Evolutionary conservation across 805 yeast species (phyloP).

Genomic region (Priceomyces melissophilus): DNA sequence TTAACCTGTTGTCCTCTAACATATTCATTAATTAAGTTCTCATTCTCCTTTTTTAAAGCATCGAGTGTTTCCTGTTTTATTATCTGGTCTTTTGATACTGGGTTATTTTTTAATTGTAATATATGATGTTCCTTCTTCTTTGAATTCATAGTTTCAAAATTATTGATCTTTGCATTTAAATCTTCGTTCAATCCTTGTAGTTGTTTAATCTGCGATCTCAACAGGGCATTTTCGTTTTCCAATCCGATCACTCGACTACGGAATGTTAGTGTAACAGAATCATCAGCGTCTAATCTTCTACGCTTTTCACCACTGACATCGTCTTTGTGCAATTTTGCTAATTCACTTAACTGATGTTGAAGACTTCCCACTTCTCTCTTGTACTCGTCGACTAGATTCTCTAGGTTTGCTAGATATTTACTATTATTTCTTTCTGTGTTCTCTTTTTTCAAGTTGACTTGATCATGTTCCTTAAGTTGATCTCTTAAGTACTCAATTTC

Average conservation of each 20-base stretch:
- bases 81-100: constrained; percentile 59
- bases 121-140: constrained; percentile 38
- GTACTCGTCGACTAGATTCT: constrained; percentile 52
- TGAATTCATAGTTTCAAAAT: constrained; percentile 16
- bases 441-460: constrained; percentile 20
- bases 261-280: constrained; percentile 8
- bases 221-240: constrained; percentile 39
- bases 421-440: constrained; percentile 26
- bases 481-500: constrained; percentile 58
- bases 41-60: constrained; percentile 55
- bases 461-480: constrained; percentile 51
- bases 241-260: constrained; percentile 17
- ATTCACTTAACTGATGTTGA: constrained; percentile 28
- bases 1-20: constrained; percentile 11
- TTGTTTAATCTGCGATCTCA: constrained; percentile 33
- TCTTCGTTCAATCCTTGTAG: constrained; percentile 32
- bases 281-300: constrained; percentile 20
- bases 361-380: constrained; percentile 48
- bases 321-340: background rate
- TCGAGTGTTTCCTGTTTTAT: constrained; percentile 52
- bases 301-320: constrained; percentile 25
- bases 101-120: constrained; percentile 64
- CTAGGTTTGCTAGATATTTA: constrained; percentile 39
- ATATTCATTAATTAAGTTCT: constrained; percentile 41
- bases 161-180: constrained; percentile 34